Evolutionary conservation across 768 basidiomycete genomes (phyloP).

Genomic region (Boletus rubropictus): DNA sequence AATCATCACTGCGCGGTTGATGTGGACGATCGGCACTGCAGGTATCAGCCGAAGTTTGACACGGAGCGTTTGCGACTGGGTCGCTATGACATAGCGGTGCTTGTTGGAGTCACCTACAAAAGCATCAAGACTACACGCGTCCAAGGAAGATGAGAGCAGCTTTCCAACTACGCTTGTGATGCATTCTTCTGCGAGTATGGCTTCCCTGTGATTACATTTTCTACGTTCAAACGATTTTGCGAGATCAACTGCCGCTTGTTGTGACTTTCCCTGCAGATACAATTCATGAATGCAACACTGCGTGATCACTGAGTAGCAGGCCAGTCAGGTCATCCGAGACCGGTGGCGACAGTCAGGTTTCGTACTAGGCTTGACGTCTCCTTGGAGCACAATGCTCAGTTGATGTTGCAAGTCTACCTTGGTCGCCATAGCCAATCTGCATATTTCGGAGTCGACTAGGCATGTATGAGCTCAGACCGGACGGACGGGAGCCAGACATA

Average conservation of each 20-base stretch:
- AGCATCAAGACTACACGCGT: conserved; percentile 4
- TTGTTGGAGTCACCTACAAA: conserved; percentile 71
- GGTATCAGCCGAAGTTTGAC: conserved; percentile 64
- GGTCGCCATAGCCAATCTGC: conserved; percentile 57
- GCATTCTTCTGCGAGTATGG: conserved; percentile 83
- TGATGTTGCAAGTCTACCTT: conserved; percentile 77
- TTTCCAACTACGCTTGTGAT: conserved; percentile 74
- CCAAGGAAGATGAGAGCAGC: not conserved
- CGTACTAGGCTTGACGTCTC: conserved; percentile 88
- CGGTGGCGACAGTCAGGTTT: conserved; percentile 6
- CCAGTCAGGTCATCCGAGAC: conserved; percentile 30
- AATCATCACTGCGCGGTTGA: conserved; percentile 89
- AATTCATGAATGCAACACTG: conserved; percentile 95
- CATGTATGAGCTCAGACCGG: conserved; percentile 5
- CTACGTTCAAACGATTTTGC: conserved; percentile 91
- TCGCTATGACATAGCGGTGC: conserved; percentile 87
- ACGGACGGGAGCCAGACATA: conserved; percentile 31
- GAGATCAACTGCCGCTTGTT: conserved; percentile 76
- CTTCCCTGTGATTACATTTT: conserved; percentile 90
- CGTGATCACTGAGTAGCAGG: conserved; percentile 83
- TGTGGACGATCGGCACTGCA: conserved; percentile 84
- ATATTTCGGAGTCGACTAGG: conserved; percentile 82
- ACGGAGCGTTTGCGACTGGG: conserved; percentile 74
- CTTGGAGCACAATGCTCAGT: conserved; percentile 73
- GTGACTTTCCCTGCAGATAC: conserved; percentile 72